Evolutionary conservation across 768 basidiomycete species (phyloP).

Genomic region (Tulasnella sp.): DNA sequence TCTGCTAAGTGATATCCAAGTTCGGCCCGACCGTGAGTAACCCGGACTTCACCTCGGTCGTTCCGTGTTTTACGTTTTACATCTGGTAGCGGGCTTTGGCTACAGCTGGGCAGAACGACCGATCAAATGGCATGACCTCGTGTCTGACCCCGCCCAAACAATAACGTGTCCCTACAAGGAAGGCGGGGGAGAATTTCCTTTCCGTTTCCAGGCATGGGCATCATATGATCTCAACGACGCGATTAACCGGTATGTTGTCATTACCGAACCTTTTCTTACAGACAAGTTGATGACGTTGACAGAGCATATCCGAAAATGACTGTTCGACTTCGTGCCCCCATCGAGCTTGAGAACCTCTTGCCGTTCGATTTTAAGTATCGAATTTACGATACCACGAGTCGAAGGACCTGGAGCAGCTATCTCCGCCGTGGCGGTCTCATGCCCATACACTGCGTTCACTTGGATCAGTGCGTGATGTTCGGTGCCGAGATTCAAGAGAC

Average conservation of each 20-base stretch:
- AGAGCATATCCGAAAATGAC: constrained; percentile 86
- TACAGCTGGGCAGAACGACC: constrained; percentile 87
- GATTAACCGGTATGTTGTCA: constrained; percentile 53
- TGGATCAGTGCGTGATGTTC: constrained; percentile 84
- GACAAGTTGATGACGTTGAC: constrained; percentile 22
- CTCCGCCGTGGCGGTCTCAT: constrained; percentile 90
- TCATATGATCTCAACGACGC: constrained; percentile 69
- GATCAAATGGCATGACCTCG: constrained; percentile 85
- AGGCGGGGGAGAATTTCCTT: constrained; percentile 73
- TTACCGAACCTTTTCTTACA: background rate
- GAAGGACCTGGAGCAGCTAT: constrained; percentile 94
- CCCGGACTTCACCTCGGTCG: background rate
- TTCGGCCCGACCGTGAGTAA: constrained; percentile 89
- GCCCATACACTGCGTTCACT: constrained; percentile 94
- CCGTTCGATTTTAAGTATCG: constrained; percentile 94
- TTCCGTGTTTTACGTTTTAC: constrained; percentile 12
- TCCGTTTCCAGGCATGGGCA: constrained; percentile 92
- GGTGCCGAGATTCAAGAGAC: constrained; percentile 90
- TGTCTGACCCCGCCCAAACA: constrained; percentile 66
- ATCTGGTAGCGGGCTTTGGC: constrained; percentile 81
- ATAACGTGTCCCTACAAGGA: constrained; percentile 85
- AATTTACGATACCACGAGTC: constrained; percentile 94
- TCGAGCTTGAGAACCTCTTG: constrained; percentile 93
- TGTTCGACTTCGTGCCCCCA: constrained; percentile 84
- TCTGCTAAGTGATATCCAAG: constrained; percentile 73